These are phyloP conservation scores for Trichosporon sp. DNA, from an alignment of 1,284 basidiomycete genomes.

Conservation along the genomic window DNA sequence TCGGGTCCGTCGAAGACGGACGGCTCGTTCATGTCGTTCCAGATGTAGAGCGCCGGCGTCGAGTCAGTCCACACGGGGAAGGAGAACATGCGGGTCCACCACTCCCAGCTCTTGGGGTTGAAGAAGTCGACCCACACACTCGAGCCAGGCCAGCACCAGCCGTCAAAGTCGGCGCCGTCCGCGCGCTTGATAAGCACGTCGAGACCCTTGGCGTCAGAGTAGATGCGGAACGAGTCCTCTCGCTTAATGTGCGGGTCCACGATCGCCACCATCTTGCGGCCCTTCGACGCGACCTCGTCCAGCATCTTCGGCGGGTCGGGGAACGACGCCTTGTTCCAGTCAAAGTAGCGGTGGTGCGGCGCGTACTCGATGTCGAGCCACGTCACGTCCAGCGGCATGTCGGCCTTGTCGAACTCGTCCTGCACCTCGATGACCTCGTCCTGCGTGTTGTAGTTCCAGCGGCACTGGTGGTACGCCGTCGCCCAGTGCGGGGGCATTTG, in stretches of 20 bases:
- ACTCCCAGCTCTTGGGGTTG: slow-evolving; percentile 80
- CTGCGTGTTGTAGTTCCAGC: slow-evolving; percentile 96
- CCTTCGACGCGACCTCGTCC: slow-evolving; percentile 74
- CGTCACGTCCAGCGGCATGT: slow-evolving; percentile 93
- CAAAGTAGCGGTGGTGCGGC: slow-evolving; percentile 92
- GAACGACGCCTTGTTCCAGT: slow-evolving; percentile 90
- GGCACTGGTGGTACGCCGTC: slow-evolving; percentile 92
- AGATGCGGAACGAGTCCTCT: slow-evolving; percentile 71
- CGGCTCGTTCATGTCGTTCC: slow-evolving; percentile 99
- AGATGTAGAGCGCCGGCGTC: slow-evolving; percentile 77
- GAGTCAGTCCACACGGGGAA: slow-evolving; percentile 53
- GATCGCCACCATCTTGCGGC: slow-evolving; percentile 96
- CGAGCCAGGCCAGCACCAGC: slow-evolving; percentile 97
- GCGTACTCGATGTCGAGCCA: slow-evolving; percentile 99
- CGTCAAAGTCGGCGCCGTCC: slow-evolving; percentile 82
- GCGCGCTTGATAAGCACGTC: slow-evolving; percentile 76
- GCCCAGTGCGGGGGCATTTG: slow-evolving; percentile 86
- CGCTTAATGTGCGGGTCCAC: slow-evolving; percentile 95
- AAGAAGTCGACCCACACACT: slow-evolving; percentile 97
- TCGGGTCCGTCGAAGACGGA: slow-evolving; percentile 98
- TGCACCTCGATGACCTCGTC: slow-evolving; percentile 85
- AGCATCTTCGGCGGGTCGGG: slow-evolving; percentile 92
- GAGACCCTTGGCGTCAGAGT: slow-evolving; percentile 73
- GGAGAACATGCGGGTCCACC: slow-evolving; percentile 84
- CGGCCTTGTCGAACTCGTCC: slow-evolving; percentile 79